Conservation (phyloP, 2,329 filamentous ascomycete species). For the Dothiorella sarmentorum region DNA sequence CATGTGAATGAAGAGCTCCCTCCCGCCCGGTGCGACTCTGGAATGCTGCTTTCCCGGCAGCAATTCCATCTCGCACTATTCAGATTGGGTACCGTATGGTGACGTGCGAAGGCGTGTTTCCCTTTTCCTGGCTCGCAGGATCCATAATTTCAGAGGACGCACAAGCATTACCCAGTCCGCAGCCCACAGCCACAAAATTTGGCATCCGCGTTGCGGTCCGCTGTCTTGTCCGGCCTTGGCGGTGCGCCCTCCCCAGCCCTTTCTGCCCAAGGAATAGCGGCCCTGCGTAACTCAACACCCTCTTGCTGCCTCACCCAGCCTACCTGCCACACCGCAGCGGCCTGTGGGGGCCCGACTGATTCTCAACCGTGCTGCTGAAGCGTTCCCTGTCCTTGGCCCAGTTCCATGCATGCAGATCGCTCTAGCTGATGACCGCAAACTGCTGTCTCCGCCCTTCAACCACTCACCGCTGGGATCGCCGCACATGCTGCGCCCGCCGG, state of each 20-base stretch:
- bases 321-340: not conserved
- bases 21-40: not conserved
- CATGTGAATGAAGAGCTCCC: too few relatives aligned
- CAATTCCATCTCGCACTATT: too few relatives aligned
- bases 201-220: constrained; percentile 18
- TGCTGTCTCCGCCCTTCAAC: not conserved
- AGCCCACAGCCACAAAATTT: constrained; percentile 17
- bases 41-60: too few relatives aligned
- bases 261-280: constrained; percentile 10
- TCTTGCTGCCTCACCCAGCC: not conserved
- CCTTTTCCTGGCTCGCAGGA: not conserved
- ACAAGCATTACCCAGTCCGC: constrained; percentile 11
- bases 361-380: too few relatives aligned
- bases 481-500: not conserved
- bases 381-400: not conserved
- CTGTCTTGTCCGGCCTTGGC: constrained; percentile 17
- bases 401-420: constrained; percentile 2
- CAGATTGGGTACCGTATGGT: not conserved
- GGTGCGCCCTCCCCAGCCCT: not conserved
- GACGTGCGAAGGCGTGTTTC: not conserved
- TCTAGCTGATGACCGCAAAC: not conserved
- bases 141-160: not conserved
- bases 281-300: constrained; percentile 13
- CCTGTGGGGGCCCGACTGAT: too few relatives aligned
- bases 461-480: not conserved